A percentile compares a stretch with the other conserved stretches of the same genome.
These are phyloP conservation scores for Prunus salicina DNA, from an alignment of 306 rosid genomes.

Conservation along the genomic window DNA sequence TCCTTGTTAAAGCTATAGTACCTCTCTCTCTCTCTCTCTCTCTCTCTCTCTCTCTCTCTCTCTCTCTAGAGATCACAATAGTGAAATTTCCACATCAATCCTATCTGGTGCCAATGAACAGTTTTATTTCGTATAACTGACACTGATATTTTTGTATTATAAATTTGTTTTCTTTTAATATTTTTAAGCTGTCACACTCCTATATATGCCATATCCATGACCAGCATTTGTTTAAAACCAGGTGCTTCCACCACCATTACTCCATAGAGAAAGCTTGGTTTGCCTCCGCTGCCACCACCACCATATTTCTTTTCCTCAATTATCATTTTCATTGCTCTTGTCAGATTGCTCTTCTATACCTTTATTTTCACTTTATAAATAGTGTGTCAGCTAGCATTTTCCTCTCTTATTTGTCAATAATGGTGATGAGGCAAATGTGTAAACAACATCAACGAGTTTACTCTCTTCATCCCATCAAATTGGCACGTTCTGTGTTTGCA, in stretches of 20 bases:
- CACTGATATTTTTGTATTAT: no score
- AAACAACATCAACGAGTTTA: conserved; percentile 46
- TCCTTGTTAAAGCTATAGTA: conserved; percentile 14
- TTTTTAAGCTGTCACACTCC: not conserved
- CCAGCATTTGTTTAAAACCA: not conserved
- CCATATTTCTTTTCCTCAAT: no score
- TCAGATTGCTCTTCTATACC: no score
- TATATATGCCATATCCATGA: not conserved
- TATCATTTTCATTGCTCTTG: no score
- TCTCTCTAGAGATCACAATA: not conserved
- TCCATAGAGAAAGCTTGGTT: not conserved
- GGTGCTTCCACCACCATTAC: not conserved
- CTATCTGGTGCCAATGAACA: not conserved
- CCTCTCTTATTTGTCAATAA: not conserved
- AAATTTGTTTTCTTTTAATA: no score
- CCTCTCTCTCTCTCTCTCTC: not conserved
- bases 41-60: not conserved
- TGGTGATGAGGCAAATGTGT: conserved; percentile 29
- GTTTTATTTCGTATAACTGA: not conserved
- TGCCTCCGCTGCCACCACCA: not conserved
- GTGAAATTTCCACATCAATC: not conserved
- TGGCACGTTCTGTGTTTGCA: conserved; percentile 35
- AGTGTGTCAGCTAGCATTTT: not conserved
- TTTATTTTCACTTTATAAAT: not conserved
- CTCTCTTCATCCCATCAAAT: conserved; percentile 43